These are phyloP conservation scores for Flaveria linearis DNA, from an alignment of 129 eudicot species.

Conservation along the genomic window DNA sequence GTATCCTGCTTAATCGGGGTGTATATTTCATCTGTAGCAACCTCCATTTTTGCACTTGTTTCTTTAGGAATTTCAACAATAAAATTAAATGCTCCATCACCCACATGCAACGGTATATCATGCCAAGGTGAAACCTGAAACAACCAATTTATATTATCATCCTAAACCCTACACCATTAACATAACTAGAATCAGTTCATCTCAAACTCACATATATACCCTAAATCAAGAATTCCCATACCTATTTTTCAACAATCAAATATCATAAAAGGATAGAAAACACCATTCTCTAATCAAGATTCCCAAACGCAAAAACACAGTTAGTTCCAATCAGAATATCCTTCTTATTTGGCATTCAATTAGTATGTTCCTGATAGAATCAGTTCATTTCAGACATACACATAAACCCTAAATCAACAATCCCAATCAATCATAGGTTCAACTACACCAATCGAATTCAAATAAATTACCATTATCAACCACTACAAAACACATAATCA, in stretches of 20 bases:
- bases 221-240: too few relatives aligned
- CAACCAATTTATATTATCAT: constrained; percentile 10
- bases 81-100: constrained; percentile 88
- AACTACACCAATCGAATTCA: too few relatives aligned
- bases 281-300: not conserved
- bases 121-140: constrained; percentile 97
- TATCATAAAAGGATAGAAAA: not conserved
- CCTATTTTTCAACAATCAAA: constrained; percentile 6
- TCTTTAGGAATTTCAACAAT: constrained; percentile 96
- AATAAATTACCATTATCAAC: not conserved
- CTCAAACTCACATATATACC: too few relatives aligned
- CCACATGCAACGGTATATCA: constrained; percentile 84
- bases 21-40: constrained; percentile 84
- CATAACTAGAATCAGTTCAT: not conserved
- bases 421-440: too few relatives aligned
- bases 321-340: too few relatives aligned
- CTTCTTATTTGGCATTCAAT: not conserved
- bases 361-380: not conserved
- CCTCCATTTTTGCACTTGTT: constrained; percentile 99
- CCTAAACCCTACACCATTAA: constrained; percentile 8
- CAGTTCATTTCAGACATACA: not conserved
- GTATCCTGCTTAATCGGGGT: constrained; percentile 98
- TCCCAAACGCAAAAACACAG: constrained; percentile 3
- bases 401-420: constrained; percentile 28
- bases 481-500: not conserved